These are phyloP conservation scores for Lolium perenne DNA, from an alignment of 176 grass and related monocot genomes.

Conservation along the genomic window DNA sequence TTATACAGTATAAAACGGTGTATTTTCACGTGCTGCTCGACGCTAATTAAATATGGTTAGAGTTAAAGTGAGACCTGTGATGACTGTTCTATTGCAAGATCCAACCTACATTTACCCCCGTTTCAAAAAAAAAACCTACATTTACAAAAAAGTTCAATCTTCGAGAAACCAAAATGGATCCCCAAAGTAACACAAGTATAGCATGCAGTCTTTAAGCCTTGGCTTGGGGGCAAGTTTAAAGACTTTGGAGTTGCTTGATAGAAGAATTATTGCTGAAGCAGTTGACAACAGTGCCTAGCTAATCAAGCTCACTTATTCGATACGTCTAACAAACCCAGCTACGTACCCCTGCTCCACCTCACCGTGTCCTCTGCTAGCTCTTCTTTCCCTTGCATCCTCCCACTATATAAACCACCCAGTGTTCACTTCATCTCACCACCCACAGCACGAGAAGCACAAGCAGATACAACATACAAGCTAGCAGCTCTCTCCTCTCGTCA, in stretches of 20 bases:
- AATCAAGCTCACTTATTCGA: slow-evolving; percentile 31
- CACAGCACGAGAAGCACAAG: slow-evolving; percentile 23
- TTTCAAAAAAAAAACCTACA: no score
- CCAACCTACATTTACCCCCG: no score
- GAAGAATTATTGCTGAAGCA: slow-evolving; percentile 38
- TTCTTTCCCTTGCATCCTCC: slow-evolving; percentile 1
- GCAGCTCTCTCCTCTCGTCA: neutral
- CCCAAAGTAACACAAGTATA: neutral
- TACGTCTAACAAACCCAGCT: slow-evolving; percentile 51
- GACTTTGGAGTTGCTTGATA: neutral
- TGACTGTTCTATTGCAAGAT: neutral
- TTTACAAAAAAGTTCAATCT: neutral
- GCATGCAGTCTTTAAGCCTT: neutral
- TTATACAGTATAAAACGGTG: neutral
- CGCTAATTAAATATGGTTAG: neutral
- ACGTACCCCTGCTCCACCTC: slow-evolving; percentile 37
- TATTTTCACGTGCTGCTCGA: neutral
- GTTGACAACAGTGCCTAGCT: slow-evolving; percentile 18
- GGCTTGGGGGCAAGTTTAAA: slow-evolving; percentile 24
- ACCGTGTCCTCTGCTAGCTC: slow-evolving; percentile 32
- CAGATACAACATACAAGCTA: neutral
- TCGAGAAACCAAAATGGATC: neutral
- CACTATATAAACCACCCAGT: slow-evolving; percentile 49
- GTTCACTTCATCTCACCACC: slow-evolving; percentile 35
- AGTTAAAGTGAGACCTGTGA: neutral